Percentiles rank a stretch among this genome's conserved stretches.
Evolutionary conservation across 352 stramenopile genomes (phyloP).

Genomic region (Globisporangium emineosum): DNA sequence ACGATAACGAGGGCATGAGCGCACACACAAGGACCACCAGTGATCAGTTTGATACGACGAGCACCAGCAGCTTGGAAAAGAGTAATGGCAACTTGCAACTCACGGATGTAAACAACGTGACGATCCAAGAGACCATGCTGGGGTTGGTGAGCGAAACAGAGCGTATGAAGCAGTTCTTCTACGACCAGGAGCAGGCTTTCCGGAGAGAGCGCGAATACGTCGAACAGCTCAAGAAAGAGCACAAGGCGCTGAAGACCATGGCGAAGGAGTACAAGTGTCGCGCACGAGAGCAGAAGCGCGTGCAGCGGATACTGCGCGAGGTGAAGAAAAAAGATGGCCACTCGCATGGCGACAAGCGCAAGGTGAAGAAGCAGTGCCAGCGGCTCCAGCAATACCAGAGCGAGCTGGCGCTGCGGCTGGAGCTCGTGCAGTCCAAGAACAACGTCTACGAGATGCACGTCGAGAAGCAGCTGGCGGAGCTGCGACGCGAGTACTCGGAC

Average conservation of each 20-base stretch:
- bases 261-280: constrained; percentile 38
- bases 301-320: constrained; percentile 31
- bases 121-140: constrained; percentile 30
- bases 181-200: constrained; percentile 33
- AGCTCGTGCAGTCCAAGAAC: constrained; percentile 63
- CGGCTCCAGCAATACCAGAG: constrained; percentile 37
- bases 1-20: not conserved
- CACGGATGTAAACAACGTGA: constrained; percentile 15
- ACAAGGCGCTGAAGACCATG: constrained; percentile 32
- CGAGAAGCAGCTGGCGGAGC: constrained; percentile 43
- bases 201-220: constrained; percentile 25
- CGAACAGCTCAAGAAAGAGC: constrained; percentile 30
- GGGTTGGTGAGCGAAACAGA: constrained; percentile 27
- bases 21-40: not conserved
- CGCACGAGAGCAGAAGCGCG: constrained; percentile 29
- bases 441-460: constrained; percentile 48
- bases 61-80: too few species aligned
- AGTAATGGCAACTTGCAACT: constrained; percentile 2
- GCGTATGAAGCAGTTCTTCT: constrained; percentile 34
- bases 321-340: constrained; percentile 19
- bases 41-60: not conserved
- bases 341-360: constrained; percentile 10
- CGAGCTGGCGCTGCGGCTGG: constrained; percentile 47
- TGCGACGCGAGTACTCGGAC: constrained; percentile 64
- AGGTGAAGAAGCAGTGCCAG: constrained; percentile 47